Percentiles rank a stretch among this genome's conserved stretches.
These are phyloP conservation scores for Colletotrichum horii DNA, from an alignment of 2,329 filamentous ascomycete genomes.

Conservation along the genomic window DNA sequence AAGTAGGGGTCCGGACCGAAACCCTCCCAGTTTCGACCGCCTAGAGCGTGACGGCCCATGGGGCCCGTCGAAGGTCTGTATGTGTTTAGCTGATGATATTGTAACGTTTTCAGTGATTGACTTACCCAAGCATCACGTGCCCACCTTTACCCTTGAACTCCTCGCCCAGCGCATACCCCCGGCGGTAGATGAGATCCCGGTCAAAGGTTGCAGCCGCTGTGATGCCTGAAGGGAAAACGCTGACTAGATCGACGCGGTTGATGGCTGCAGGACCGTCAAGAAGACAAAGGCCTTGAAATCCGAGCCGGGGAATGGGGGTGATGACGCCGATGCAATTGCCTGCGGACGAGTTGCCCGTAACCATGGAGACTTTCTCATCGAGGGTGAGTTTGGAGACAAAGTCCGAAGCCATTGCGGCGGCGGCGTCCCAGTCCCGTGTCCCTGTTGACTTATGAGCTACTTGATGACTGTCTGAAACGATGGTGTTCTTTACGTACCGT, in stretches of 20 bases:
- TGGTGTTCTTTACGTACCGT: not conserved
- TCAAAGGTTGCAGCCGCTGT: slow-evolving; percentile 78
- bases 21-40: slow-evolving; percentile 67
- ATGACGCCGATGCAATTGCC: slow-evolving; percentile 45
- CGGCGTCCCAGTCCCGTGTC: slow-evolving; percentile 52
- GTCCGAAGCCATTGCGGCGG: slow-evolving; percentile 61
- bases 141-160: slow-evolving; percentile 74
- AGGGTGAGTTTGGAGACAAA: slow-evolving; percentile 68
- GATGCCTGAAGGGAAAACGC: slow-evolving; percentile 72
- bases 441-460: not conserved
- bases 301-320: slow-evolving; percentile 47
- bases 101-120: accelerated
- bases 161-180: slow-evolving; percentile 72
- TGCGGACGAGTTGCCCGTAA: not conserved
- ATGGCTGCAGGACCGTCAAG: not conserved
- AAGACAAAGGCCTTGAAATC: slow-evolving; percentile 30
- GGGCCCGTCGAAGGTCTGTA: slow-evolving; percentile 66
- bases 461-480: accelerated
- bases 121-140: not conserved
- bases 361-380: slow-evolving; percentile 62
- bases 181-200: slow-evolving; percentile 66
- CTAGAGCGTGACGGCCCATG: slow-evolving; percentile 66
- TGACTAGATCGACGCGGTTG: not conserved
- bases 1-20: slow-evolving; percentile 70
- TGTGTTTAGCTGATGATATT: not conserved